Base-by-base conservation (phyloP, 2,329 filamentous ascomycete species). In the Lachnellula suecica region DNA sequence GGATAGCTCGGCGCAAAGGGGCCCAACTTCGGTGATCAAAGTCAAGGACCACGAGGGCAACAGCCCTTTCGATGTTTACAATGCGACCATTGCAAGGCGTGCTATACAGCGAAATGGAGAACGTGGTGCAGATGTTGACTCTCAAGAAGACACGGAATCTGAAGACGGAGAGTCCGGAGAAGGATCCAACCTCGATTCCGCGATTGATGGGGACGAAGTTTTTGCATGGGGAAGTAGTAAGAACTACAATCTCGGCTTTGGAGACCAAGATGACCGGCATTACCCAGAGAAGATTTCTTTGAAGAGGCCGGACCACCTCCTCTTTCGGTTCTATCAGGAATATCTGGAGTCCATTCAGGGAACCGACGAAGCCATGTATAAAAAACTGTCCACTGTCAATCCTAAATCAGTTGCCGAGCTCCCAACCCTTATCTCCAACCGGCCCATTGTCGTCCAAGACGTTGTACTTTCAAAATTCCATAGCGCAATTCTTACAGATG, bases 161-260 rank as follows among this genome's bases (percentile, higher is more conserved):
- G 41, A 49, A 15, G 41, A 40, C 4, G 40, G n/a, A 6, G 46
- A 47, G 22, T 35, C 35, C 37, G 29, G 35, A 35, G 29, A 38
- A n/a, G 31, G 44, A 40, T 20, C 22, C 23, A 38, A 40, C 10
- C 15, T 27, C 29, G 53, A 52, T 25, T 45, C 34, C 19, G 54
- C 49, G 23, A 60, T 86, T 23, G 69, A 75, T 20, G 93, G 91
- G 8, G 90, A 96, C 63, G 94, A 99, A 66, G 74, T 97, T 1
- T 97, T 91, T 64, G 87, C 91, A 1, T 97, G 97, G 71, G 94
- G 94, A 45, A 97, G 92, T 71, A 99, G 97, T 72, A 95, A 94
- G 66, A 99, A 99, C 62, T 73, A 96, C 9, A 94, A 89, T 0
- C 80, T 99, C 20, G 94, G 94, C 1, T 87, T 97, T 54, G 92